Evolutionary conservation across 257 asterid genomes (phyloP).

Genomic region (Ophiorrhiza pumila): DNA sequence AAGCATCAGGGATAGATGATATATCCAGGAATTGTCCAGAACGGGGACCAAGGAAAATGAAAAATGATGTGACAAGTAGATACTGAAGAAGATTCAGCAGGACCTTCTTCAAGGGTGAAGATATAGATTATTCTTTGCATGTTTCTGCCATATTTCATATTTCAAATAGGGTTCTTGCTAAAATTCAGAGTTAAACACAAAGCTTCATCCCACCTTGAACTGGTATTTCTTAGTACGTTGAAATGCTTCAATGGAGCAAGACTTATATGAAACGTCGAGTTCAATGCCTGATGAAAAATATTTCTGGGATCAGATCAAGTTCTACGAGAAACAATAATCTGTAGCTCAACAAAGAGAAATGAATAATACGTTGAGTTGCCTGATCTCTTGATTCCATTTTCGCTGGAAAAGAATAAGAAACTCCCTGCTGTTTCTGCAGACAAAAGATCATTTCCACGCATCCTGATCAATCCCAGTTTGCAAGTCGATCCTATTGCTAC

Average conservation of each 20-base stretch:
- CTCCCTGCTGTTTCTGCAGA: neutral
- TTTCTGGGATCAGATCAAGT: neutral
- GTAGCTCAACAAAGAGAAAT: neutral
- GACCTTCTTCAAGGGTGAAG: constrained; percentile 2
- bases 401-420: neutral
- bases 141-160: constrained; percentile 1
- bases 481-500: too few relatives aligned
- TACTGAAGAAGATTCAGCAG: constrained; percentile 4
- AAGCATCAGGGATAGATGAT: constrained; percentile 16
- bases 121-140: constrained; percentile 13
- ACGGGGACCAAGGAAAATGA: constrained; percentile 13
- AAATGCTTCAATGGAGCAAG: constrained; percentile 1
- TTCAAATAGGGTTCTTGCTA: neutral
- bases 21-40: constrained; percentile 3
- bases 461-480: too few relatives aligned
- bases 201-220: neutral
- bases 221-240: neutral
- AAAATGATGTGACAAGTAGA: neutral
- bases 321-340: neutral
- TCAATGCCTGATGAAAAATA: neutral
- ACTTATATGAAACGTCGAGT: neutral
- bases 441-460: neutral
- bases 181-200: neutral
- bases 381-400: neutral
- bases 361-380: neutral